These are phyloP conservation scores for Macrophomina tecta DNA, from an alignment of 2,329 filamentous ascomycete genomes.

Conservation along the genomic window DNA sequence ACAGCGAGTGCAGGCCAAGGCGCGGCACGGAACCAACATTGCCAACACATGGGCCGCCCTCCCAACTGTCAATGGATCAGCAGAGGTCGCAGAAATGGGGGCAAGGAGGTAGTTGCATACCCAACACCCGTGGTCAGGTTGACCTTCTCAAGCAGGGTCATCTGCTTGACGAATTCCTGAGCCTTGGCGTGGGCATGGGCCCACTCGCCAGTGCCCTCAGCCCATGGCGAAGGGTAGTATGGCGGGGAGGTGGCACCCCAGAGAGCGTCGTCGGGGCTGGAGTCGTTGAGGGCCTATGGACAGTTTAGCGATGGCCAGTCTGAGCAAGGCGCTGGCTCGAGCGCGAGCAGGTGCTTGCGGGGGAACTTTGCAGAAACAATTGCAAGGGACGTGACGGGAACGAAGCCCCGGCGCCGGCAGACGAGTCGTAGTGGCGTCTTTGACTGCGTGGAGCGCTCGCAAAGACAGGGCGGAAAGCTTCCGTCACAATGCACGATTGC, in stretches of 20 bases:
- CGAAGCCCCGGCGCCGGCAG: too few species aligned
- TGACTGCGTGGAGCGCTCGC: too few species aligned
- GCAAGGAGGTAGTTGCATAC: slow-evolving; percentile 53
- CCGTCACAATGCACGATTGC: background rate
- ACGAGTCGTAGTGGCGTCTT: too few species aligned
- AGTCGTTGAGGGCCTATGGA: slow-evolving; percentile 12
- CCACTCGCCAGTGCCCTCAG: slow-evolving; percentile 75
- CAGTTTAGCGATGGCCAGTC: too few species aligned
- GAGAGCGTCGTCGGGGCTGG: slow-evolving; percentile 21
- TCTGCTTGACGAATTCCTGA: slow-evolving; percentile 76
- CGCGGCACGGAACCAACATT: slow-evolving; percentile 73
- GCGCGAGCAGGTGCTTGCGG: background rate
- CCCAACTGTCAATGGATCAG: slow-evolving; percentile 58
- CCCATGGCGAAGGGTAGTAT: slow-evolving; percentile 87
- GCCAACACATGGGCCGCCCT: slow-evolving; percentile 76
- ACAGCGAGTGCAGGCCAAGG: slow-evolving; percentile 74
- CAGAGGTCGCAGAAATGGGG: background rate
- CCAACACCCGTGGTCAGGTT: slow-evolving; percentile 92
- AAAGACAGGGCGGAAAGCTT: too few species aligned
- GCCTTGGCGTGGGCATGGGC: slow-evolving; percentile 77
- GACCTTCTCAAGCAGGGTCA: slow-evolving; percentile 88
- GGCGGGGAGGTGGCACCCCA: slow-evolving; percentile 60
- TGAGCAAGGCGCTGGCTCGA: background rate
- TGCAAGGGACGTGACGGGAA: too few species aligned
- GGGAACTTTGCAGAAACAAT: background rate